Conservation (phyloP, 768 basidiomycete species). For the Suillus subaureus region DNA sequence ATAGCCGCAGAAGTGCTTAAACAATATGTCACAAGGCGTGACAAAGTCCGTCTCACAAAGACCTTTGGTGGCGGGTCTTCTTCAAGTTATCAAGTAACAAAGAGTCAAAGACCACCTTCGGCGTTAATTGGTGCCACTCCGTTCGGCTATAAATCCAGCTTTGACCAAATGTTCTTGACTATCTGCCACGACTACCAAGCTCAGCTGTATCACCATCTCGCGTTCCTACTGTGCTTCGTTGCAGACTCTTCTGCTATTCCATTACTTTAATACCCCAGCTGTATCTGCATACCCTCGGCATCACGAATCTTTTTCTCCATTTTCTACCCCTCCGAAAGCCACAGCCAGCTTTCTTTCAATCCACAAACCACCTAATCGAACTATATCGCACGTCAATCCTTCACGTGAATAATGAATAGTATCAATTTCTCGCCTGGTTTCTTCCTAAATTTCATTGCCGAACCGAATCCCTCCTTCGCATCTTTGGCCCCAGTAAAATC, state of each 20-base stretch:
- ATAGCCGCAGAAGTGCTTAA: background rate
- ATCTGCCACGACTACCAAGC: background rate
- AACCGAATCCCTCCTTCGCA: background rate
- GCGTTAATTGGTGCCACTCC: conserved; percentile 1
- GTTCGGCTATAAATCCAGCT: conserved; percentile 3
- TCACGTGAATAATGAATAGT: conserved; percentile 2
- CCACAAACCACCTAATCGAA: background rate
- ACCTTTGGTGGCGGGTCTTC: background rate
- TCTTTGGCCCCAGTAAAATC: background rate
- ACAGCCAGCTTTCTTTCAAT: conserved; percentile 2
- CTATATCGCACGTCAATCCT: background rate
- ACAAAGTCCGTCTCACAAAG: conserved; percentile 1
- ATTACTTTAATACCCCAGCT: background rate
- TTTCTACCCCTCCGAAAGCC: background rate
- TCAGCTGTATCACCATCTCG: background rate
- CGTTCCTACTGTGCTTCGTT: background rate
- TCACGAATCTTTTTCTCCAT: background rate
- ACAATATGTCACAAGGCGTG: background rate
- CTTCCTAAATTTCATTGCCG: background rate
- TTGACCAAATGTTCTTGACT: background rate
- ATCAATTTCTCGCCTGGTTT: background rate
- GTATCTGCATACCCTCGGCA: background rate
- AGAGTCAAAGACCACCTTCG: background rate
- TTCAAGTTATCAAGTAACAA: background rate
- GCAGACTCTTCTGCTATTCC: background rate